Conservation (phyloP, 1,139 yeast species). For the Kurtzmaniella quercitrusa region DNA sequence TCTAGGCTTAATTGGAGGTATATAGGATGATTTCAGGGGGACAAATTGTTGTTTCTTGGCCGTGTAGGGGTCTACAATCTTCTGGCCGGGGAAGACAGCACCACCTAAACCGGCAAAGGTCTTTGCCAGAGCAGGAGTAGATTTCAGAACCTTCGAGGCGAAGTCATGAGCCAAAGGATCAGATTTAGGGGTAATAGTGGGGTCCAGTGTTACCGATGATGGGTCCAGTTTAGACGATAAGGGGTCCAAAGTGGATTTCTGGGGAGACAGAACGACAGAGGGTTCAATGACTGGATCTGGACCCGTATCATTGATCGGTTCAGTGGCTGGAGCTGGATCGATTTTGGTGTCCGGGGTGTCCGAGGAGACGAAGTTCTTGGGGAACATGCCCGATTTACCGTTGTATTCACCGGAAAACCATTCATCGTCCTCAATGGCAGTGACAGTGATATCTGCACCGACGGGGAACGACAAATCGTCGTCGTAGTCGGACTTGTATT, state of each 20-base stretch:
- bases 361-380: conserved; percentile 71
- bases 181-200: conserved; percentile 8
- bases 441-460: conserved; percentile 71
- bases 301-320: conserved; percentile 2
- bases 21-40: conserved; percentile 39
- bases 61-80: conserved; percentile 37
- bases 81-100: conserved; percentile 23
- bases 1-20: conserved; percentile 41
- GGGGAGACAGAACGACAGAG: conserved; percentile 5
- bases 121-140: conserved; percentile 3
- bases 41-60: conserved; percentile 42
- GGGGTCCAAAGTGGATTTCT: conserved; percentile 1
- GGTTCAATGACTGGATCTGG: conserved; percentile 7
- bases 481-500: conserved; percentile 72
- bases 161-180: conserved; percentile 10
- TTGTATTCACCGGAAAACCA: conserved; percentile 77
- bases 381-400: conserved; percentile 74
- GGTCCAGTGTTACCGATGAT: conserved; percentile 7
- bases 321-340: neutral
- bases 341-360: conserved; percentile 10
- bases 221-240: neutral
- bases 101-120: neutral
- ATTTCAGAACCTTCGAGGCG: conserved; percentile 3
- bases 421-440: conserved; percentile 77
- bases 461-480: conserved; percentile 74